Evolutionary conservation across 805 yeast species (phyloP).

Genomic region (Zygoascus biomembranicola): DNA sequence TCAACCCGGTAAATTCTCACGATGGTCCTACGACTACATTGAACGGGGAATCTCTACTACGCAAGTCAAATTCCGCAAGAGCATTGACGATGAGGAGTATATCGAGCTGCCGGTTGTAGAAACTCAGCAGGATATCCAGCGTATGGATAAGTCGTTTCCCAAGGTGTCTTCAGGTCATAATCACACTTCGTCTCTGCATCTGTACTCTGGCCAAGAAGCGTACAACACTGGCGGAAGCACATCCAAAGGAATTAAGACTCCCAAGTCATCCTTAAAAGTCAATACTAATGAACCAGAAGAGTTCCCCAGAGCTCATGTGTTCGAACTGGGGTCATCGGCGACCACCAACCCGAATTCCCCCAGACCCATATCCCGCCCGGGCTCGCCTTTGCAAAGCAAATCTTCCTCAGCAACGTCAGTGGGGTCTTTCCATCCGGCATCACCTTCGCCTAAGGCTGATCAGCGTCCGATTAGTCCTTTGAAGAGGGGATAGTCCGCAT

Average conservation of each 20-base stretch:
- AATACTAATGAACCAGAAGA: neutral
- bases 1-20: conserved; percentile 30
- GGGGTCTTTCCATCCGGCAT: neutral
- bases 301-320: neutral
- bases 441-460: neutral
- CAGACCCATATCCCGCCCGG: neutral
- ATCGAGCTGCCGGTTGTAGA: conserved; percentile 18
- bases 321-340: neutral
- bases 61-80: conserved; percentile 19
- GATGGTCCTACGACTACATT: conserved; percentile 36
- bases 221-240: neutral
- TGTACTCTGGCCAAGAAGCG: neutral
- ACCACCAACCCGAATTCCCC: neutral
- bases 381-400: neutral
- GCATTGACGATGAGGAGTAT: conserved; percentile 19
- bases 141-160: neutral
- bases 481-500: neutral
- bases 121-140: neutral
- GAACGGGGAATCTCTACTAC: conserved; percentile 23
- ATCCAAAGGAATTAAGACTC: neutral
- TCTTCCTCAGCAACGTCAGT: neutral
- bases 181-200: neutral
- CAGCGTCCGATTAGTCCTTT: neutral
- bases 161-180: neutral
- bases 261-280: neutral